Conservation (phyloP, 768 basidiomycete genomes). For the Leccinum ochraceum region DNA sequence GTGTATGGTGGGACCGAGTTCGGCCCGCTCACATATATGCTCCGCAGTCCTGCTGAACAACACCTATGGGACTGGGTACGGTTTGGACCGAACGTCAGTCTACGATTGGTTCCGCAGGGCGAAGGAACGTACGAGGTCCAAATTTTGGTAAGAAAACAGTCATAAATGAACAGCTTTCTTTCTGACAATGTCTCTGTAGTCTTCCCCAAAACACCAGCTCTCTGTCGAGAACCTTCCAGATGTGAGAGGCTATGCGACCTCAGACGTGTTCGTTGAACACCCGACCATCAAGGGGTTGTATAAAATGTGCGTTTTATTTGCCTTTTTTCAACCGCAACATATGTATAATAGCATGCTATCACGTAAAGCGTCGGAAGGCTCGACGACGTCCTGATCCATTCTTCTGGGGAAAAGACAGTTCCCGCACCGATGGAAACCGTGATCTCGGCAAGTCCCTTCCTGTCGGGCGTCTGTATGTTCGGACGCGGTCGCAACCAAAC, state of each 20-base stretch:
- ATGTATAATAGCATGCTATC: neutral
- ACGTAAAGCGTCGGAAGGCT: conserved; percentile 39
- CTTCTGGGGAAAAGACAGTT: conserved; percentile 36
- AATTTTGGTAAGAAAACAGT: conserved; percentile 31
- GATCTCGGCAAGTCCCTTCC: conserved; percentile 18
- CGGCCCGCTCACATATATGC: conserved; percentile 23
- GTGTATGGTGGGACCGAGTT: conserved; percentile 44
- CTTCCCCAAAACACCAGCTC: conserved; percentile 27
- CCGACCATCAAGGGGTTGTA: conserved; percentile 44
- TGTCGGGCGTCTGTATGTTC: conserved; percentile 42
- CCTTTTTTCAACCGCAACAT: neutral
- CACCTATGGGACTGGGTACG: conserved; percentile 40
- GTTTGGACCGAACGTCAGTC: conserved; percentile 21
- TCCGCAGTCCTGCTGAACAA: conserved; percentile 19
- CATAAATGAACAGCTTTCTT: neutral
- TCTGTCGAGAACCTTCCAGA: conserved; percentile 39
- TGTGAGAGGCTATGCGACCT: conserved; percentile 43
- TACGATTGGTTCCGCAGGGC: conserved; percentile 37
- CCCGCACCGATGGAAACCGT: conserved; percentile 37
- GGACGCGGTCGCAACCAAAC: conserved; percentile 34
- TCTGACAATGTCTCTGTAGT: conserved; percentile 19
- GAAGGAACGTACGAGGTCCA: conserved; percentile 41
- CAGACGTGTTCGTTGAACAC: conserved; percentile 45
- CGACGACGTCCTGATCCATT: conserved; percentile 36
- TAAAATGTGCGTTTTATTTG: conserved; percentile 36